Base-by-base conservation (phyloP, 2,329 filamentous ascomycete species). In the Aspergillus glaucus region DNA sequence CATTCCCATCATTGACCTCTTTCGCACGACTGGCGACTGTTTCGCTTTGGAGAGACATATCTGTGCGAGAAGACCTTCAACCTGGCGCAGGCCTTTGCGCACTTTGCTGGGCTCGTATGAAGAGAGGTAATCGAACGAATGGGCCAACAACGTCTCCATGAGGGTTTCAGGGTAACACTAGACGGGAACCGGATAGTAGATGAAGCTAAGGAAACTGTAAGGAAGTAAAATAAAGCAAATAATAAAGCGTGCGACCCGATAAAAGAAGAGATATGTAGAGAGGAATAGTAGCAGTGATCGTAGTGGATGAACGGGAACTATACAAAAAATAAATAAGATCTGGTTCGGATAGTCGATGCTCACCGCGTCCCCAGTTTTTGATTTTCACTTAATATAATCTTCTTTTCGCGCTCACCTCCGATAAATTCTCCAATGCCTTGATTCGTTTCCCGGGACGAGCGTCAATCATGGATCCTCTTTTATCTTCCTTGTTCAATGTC, bases 111-210 rank as follows among this genome's bases (percentile, higher is more conserved):
- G 84, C 62, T 96, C 90, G 68, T 91, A 91, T 44, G 91, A 96
- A 52, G 91, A 94, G 56, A 96, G 85, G 72, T 95, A 95, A 75
- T 96, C 91, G 72, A 97, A 97, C 52, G 92, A 90, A 67, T 95
- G 84, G 41, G 89, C 94, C 48, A 97, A 79, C 24, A 97, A 80
- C 46, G 87, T 84, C 75, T 97, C 93, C 93, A 97, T 97, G 62
- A 52, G 52, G 52, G 47, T 42, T 37, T 40, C 17, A 17, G 15
- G 6, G 17, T 40, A 40, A 40, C 37, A 19, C 37, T 40, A 43
- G 41, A 43, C 10, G 22, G 36, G 46, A 34, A 47, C 60, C 55
- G 47, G 49, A 62, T 48, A 45, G 17, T 12, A 24, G 24, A 26
- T 44, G 19, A 8, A 37, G 26, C 14, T n/a, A 26, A 19, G 22